Base-by-base conservation (phyloP, 176 grass and related monocot species). In the Rhynchospora pubera region DNA sequence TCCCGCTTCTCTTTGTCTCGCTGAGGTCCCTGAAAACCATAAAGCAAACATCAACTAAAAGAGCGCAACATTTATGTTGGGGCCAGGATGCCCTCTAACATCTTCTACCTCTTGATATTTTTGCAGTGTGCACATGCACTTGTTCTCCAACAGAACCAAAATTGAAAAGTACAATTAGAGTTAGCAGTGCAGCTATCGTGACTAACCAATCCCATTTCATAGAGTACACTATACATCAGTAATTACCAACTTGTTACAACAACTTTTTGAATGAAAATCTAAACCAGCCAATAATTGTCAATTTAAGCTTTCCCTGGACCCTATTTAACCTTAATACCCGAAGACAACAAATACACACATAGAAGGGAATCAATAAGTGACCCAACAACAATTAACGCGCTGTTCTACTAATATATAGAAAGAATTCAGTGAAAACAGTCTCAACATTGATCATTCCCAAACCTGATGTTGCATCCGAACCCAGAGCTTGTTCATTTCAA, bases 401-500 rank as follows among this genome's bases (percentile, higher is more conserved):
- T 1, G 16, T 45, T n/a, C 16, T 15, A 68, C 6, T 68, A 68
- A 22, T 42, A 75, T 21, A 75, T 13, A 22, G 16, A 75, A 50
- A 75, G 43, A 75, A 75, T 48, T 5, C 23, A 22, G 23, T 21
- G 22, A 75, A 50, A 22, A 75, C 24, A 44, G 62, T 47, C n/a
- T 3, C n/a, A 75, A 24, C 13, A 26, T 52, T 52, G 12, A 52
- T 18, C 55, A 32, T 62, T 16, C 80, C 83, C 89, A 43, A 83
- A 95, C 96, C 96, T 99, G 96, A 82, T 95, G 92, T 71, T 99
- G 96, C 96, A 99, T 99, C 70, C 96, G 74, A 55, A 95, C 96
- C 96, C 96, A 99, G 75, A 99, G 92, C 87, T 99, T 99, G 78
- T 95, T 99, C 92, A 99, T 99, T 85, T 99, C 96, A 74, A 91